Base-by-base conservation (phyloP, 371 early-diverging fungal genomes). In the Batkoa obscura region DNA sequence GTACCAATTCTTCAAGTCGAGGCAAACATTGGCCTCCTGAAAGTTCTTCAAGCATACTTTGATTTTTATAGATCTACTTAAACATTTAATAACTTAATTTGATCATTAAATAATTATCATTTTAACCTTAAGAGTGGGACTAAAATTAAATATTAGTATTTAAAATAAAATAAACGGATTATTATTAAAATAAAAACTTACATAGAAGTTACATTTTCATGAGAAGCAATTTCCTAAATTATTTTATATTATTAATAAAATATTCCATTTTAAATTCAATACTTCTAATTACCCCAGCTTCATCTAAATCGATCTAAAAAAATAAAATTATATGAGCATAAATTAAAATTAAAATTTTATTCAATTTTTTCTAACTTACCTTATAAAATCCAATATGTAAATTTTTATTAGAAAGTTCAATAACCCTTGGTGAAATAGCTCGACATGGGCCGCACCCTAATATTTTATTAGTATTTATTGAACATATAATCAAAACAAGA, bases 11-110 rank as follows among this genome's bases (percentile, higher is more conserved):
- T 49, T 69, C 68, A n/a, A 78, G 62, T 8, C 57, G 48, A 37
- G 12, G 43, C 49, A 61, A 63, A 58, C n/a, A n/a, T 79, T 74
- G 53, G 86, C 86, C 43, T 90, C 90, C 38, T 80, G 66, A 23
- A 88, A 65, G 62, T 86, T 81, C 37, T 64, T 77, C 35, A 81
- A n/a, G n/a, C 62, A 71, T 80, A 74, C n/a, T 68, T 37, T 48
- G 88, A 86, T 10, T 79, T 59, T 63, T 78, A 67, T 75, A 76
- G 84, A 73, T 82, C 72, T 63, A 77, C 72, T 74, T 90, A 82
- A 79, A 74, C 13, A 81, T 68, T 58, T 64, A 62, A 58, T 64
- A 57, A 58, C 66, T 37, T 72, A 60, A 79, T 78, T 6, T 84
- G 84, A 8, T 84, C 84, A 68, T 73, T 79, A 62, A 84, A 55